Conservation (phyloP, 2,329 filamentous ascomycete species). For the Nannizziopsis arthrosporioides region DNA sequence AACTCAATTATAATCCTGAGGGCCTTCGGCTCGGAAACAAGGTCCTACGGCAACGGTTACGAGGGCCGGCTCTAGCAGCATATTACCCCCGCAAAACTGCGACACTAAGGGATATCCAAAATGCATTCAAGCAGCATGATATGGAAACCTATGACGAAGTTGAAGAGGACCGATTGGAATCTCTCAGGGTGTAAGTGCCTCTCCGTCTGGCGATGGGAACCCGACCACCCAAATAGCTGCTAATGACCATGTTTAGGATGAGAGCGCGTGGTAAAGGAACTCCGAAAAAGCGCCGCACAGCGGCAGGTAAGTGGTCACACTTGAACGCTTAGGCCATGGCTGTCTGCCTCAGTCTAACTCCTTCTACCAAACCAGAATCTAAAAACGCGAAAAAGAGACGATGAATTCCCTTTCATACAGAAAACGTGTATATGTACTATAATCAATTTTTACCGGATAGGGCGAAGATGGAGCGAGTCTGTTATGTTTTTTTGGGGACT, state of each 20-base stretch:
- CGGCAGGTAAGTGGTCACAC: slow-evolving; percentile 20
- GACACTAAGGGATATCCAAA: slow-evolving; percentile 61
- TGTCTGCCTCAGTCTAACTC: not conserved
- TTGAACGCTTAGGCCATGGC: not conserved
- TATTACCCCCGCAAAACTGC: slow-evolving; percentile 77
- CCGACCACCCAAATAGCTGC: not conserved
- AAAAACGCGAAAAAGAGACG: slow-evolving; percentile 13
- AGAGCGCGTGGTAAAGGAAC: slow-evolving; percentile 69
- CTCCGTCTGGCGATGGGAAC: not conserved
- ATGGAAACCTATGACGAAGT: slow-evolving; percentile 66
- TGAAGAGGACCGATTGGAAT: slow-evolving; percentile 68
- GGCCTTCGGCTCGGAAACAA: slow-evolving; percentile 77
- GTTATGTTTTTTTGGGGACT: not conserved
- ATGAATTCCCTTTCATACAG: not conserved
- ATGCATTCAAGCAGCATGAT: slow-evolving; percentile 51
- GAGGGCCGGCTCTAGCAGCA: slow-evolving; percentile 66
- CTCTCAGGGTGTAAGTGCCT: slow-evolving; percentile 43
- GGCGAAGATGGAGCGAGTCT: not conserved
- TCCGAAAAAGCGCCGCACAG: slow-evolving; percentile 69
- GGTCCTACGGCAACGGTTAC: slow-evolving; percentile 75
- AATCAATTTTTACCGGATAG: not conserved
- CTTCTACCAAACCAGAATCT: slow-evolving; percentile 11
- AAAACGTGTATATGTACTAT: not conserved
- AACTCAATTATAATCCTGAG: slow-evolving; percentile 79
- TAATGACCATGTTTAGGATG: slow-evolving; percentile 36